Evolutionary conservation across 23 red algal genomes (phyloP).

Genomic region (Gracilariopsis chorda): DNA sequence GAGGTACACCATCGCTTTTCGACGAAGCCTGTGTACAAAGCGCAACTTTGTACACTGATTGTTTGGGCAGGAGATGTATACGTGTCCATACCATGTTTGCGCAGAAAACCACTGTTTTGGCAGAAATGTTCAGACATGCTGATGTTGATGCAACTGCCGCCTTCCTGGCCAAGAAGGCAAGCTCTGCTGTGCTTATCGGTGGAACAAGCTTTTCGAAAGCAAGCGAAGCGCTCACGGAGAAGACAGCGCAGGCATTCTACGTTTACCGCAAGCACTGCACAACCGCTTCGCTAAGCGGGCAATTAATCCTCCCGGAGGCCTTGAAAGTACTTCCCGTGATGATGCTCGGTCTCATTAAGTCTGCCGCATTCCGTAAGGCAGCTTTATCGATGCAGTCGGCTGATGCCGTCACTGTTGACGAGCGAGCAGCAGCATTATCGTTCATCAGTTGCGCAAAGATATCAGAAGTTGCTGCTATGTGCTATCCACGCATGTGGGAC

Average conservation of each 20-base stretch:
- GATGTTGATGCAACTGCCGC: constrained; percentile 73
- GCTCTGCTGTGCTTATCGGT: constrained; percentile 69
- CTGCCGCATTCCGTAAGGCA: constrained; percentile 76
- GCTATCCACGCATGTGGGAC: constrained; percentile 83
- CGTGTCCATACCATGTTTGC: constrained; percentile 93
- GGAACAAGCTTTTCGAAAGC: constrained; percentile 67
- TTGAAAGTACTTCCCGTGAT: constrained; percentile 86
- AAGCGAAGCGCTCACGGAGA: constrained; percentile 77
- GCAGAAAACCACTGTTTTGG: constrained; percentile 66
- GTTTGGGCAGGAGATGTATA: constrained; percentile 73
- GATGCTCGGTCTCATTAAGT: constrained; percentile 89
- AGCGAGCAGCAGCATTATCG: constrained; percentile 56
- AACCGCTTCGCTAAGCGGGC: constrained; percentile 56
- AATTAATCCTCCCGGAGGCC: constrained; percentile 94
- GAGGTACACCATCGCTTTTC: constrained; percentile 9
- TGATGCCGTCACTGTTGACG: constrained; percentile 69
- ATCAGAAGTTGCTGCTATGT: constrained; percentile 38
- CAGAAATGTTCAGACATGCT: constrained; percentile 77
- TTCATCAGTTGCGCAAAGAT: constrained; percentile 35
- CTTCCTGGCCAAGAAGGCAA: constrained; percentile 72
- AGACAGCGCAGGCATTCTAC: constrained; percentile 68
- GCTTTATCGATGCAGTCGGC: constrained; percentile 37
- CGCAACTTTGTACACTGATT: constrained; percentile 84
- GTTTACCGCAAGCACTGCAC: constrained; percentile 95
- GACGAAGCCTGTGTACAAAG: constrained; percentile 85